Percentiles rank a stretch among this genome's conserved stretches.
Evolutionary conservation across 495 filamentous ascomycete species (phyloP).

Genomic region (Aspergillus sclerotiicarbonarius): DNA sequence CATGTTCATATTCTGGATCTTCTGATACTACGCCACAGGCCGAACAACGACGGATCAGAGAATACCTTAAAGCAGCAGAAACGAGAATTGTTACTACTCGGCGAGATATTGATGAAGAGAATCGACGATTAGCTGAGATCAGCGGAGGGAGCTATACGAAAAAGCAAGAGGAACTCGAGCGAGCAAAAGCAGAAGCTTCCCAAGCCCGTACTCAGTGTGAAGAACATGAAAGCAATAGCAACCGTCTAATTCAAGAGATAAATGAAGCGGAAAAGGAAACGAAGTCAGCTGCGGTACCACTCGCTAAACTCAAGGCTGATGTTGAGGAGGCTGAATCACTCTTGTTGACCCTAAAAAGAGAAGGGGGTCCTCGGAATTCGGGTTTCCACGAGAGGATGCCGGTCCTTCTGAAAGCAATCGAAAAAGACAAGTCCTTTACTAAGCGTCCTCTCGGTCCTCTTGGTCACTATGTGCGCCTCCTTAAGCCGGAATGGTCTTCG

Average conservation of each 20-base stretch:
- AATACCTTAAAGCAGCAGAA: constrained; percentile 44
- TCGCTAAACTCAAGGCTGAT: constrained; percentile 34
- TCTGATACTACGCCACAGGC: constrained; percentile 32
- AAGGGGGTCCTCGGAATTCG: constrained; percentile 47
- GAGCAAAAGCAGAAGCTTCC: constrained; percentile 31
- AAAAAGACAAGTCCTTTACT: constrained; percentile 61
- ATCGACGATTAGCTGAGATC: constrained; percentile 46
- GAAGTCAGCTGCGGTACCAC: constrained; percentile 22
- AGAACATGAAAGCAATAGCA: constrained; percentile 28
- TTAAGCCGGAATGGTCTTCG: constrained; percentile 79
- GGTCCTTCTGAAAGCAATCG: constrained; percentile 62
- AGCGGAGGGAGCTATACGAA: constrained; percentile 54
- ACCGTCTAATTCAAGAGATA: constrained; percentile 33
- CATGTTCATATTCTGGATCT: constrained; percentile 5
- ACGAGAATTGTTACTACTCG: constrained; percentile 38
- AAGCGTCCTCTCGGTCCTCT: constrained; percentile 80
- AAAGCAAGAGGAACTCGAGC: constrained; percentile 46
- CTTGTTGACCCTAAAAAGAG: constrained; percentile 49
- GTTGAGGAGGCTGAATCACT: constrained; percentile 42
- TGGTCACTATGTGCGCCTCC: constrained; percentile 68
- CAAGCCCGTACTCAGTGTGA: constrained; percentile 31
- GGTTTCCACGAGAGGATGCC: constrained; percentile 64
- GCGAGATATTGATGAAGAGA: constrained; percentile 46
- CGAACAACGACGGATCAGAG: constrained; percentile 51
- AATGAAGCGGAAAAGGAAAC: constrained; percentile 35